Base-by-base conservation (phyloP, 148 eudicot species). In the Pouteria glomerata region DNA sequence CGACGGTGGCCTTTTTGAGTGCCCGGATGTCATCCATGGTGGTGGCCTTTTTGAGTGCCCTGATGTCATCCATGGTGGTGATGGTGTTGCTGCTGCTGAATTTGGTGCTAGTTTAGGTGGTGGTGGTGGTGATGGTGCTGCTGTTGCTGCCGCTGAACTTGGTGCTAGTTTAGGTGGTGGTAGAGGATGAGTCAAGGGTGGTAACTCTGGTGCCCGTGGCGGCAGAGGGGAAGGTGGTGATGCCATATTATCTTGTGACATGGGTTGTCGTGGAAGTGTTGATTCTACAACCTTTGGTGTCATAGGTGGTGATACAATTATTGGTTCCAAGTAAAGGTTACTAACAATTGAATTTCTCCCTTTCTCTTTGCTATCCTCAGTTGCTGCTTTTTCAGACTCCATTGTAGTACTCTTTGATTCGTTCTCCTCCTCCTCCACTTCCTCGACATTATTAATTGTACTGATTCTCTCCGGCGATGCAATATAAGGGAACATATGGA, bases 401-500 rank as follows among this genome's bases (percentile, higher is more conserved):
- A n/a, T n/a, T n/a, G n/a, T n/a, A n/a, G n/a, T n/a, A n/a, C n/a
- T n/a, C n/a, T n/a, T n/a, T n/a, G n/a, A n/a, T n/a, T n/a, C n/a
- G n/a, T 59, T 61, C 21, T 72, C 42, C 59, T 76, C 69, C 5
- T 41, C 76, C 65, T 74, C 80, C 14, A 57, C 26, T 55, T 74
- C 84, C 48, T 73, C 63, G 15, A n/a, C n/a, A n/a, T n/a, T n/a
- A n/a, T n/a, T n/a, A n/a, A 19, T 65, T 34, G 60, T 23, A 13
- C 56, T 73, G 53, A 31, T 63, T 61, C 18, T 69, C 47, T 71
- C 68, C 55, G 24, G 70, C 66, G 71, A 70, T 21, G 71, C 72
- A 44, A 72, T 71, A 35, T 88, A 85, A 79, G 88, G 88, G 57
- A 84, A 71, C 84, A 83, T 86, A 51, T 92, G 92, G 68, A 92